Percentiles rank a stretch among this genome's conserved stretches.
These are phyloP conservation scores for Metroxylon sagu DNA, from an alignment of 176 grass and related monocot species.

Conservation along the genomic window DNA sequence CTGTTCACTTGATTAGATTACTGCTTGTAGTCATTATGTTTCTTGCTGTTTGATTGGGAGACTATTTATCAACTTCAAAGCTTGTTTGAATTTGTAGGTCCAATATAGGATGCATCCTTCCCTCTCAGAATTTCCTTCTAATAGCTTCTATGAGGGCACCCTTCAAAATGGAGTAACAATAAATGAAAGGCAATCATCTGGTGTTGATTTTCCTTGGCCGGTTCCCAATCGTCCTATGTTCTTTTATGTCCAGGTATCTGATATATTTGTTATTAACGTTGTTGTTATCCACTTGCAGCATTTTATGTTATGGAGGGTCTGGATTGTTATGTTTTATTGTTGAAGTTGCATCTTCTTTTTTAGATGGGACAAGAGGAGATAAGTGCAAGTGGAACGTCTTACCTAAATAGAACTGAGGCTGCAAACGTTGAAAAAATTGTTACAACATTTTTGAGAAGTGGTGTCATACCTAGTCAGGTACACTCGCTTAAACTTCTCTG, in stretches of 20 bases:
- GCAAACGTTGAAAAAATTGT: conserved; percentile 99
- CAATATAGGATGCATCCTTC: conserved; percentile 99
- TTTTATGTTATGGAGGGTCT: background rate
- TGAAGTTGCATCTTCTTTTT: conserved; percentile 18
- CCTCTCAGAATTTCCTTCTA: conserved; percentile 95
- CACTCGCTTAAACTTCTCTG: no score
- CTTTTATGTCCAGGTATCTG: conserved; percentile 92
- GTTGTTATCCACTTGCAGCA: background rate
- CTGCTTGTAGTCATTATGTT: no score
- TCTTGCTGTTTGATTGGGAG: no score
- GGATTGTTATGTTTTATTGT: no score
- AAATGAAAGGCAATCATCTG: conserved; percentile 82
- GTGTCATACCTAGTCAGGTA: conserved; percentile 97
- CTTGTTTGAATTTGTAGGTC: conserved; percentile 42
- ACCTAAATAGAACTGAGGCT: conserved; percentile 97
- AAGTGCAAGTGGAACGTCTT: conserved; percentile 95
- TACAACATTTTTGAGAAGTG: conserved; percentile 91
- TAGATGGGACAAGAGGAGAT: conserved; percentile 99
- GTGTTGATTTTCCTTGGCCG: conserved; percentile 99
- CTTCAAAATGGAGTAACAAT: conserved; percentile 98
- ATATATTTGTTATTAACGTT: background rate
- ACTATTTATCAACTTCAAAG: no score
- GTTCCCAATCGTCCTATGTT: conserved; percentile 98
- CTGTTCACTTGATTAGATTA: no score
- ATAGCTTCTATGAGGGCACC: conserved; percentile 98